A percentile compares a stretch with the other conserved stretches of the same genome.
These are phyloP conservation scores for Juglanconis juglandina DNA, from an alignment of 2,329 filamentous ascomycete species.

Conservation along the genomic window DNA sequence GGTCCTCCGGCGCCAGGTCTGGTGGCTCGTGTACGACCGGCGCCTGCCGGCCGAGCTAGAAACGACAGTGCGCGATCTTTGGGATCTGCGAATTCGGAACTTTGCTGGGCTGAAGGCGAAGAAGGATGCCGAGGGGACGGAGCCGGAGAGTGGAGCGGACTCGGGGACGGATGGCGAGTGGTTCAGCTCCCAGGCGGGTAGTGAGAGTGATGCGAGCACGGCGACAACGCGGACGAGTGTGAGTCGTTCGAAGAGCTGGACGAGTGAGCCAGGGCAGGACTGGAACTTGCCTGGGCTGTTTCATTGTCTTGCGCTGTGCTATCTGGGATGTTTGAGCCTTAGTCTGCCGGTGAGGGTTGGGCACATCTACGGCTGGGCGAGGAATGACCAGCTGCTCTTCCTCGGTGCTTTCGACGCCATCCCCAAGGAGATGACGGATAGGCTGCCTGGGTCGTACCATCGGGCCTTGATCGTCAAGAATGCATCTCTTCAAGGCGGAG, in stretches of 20 bases:
- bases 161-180: conserved; percentile 36
- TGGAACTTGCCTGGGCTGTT: conserved; percentile 64
- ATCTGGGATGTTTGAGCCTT: conserved; percentile 72
- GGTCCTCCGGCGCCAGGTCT: conserved; percentile 75
- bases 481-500: conserved; percentile 44
- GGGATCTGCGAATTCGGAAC: conserved; percentile 64
- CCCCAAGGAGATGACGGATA: conserved; percentile 56
- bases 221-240: conserved; percentile 29
- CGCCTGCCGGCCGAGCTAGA: conserved; percentile 71
- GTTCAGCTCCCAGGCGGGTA: conserved; percentile 58
- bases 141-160: conserved; percentile 30
- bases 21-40: conserved; percentile 66
- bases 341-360: conserved; percentile 72
- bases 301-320: conserved; percentile 75
- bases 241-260: conserved; percentile 41
- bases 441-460: conserved; percentile 61
- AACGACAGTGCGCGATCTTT: conserved; percentile 76
- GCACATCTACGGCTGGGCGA: conserved; percentile 68
- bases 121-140: conserved; percentile 28
- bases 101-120: conserved; percentile 51
- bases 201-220: conserved; percentile 24
- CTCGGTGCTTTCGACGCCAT: conserved; percentile 56
- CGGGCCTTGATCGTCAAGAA: conserved; percentile 52
- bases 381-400: conserved; percentile 67
- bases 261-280: conserved; percentile 39